Conservation (phyloP, 202 grass and related monocot species). For the Carex arenaria region DNA sequence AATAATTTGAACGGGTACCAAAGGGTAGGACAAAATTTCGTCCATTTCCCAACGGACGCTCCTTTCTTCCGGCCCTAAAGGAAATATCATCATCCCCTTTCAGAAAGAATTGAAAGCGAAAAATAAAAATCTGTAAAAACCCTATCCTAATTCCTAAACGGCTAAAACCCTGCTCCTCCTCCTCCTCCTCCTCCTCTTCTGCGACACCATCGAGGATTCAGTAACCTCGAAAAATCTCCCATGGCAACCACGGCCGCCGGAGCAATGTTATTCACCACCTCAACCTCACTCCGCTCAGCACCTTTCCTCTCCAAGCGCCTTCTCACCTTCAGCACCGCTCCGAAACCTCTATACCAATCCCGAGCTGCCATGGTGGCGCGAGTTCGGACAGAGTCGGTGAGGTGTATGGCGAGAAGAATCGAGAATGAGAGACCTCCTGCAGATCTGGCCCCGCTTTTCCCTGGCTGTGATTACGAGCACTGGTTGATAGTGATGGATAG, state of each 20-base stretch:
- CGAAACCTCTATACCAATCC: neutral
- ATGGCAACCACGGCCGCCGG: constrained; percentile 27
- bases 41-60: no score
- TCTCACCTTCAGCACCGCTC: neutral
- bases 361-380: neutral
- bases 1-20: no score
- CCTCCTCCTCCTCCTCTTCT: neutral
- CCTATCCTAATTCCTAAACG: neutral
- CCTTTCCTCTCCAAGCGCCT: neutral
- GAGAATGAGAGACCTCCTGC: constrained; percentile 41
- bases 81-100: neutral
- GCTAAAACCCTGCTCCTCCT: neutral
- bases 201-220: neutral
- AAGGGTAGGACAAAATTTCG: no score
- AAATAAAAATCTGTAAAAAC: neutral
- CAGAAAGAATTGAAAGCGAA: neutral
- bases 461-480: constrained; percentile 52
- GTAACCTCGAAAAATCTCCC: neutral
- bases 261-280: constrained; percentile 24
- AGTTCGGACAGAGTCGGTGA: neutral
- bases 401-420: constrained; percentile 31
- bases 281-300: neutral
- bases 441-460: constrained; percentile 47
- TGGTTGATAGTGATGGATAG: constrained; percentile 60
- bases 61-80: neutral